These are phyloP conservation scores for Calonectria hongkongensis DNA, from an alignment of 2,329 filamentous ascomycete genomes.

Conservation along the genomic window DNA sequence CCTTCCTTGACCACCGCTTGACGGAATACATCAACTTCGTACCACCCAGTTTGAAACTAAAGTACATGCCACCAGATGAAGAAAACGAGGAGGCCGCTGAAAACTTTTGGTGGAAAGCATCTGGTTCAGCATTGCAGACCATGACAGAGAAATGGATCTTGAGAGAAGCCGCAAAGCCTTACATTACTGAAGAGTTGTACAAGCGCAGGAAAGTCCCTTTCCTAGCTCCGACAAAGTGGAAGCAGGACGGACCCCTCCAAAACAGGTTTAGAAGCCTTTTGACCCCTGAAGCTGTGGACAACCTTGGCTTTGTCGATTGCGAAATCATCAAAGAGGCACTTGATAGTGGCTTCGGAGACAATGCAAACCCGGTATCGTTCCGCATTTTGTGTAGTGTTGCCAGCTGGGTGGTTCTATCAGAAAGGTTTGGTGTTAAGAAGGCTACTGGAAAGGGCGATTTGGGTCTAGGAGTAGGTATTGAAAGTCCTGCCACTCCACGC, in stretches of 20 bases:
- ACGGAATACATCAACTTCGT: slow-evolving; percentile 14
- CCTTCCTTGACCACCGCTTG: slow-evolving; percentile 20
- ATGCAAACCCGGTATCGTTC: neutral
- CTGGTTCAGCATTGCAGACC: neutral
- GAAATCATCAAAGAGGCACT: neutral
- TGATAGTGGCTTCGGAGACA: neutral
- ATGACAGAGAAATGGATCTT: slow-evolving; percentile 26
- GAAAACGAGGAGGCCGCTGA: neutral
- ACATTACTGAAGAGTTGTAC: slow-evolving; percentile 20
- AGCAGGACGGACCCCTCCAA: neutral
- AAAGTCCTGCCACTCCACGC: too few relatives aligned
- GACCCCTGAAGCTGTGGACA: neutral
- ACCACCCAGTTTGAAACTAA: slow-evolving; percentile 4
- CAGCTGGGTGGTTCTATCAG: neutral
- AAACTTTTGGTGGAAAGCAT: neutral
- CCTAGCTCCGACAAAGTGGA: neutral
- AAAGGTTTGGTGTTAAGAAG: neutral
- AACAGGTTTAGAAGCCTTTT: neutral
- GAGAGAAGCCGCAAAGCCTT: slow-evolving; percentile 10
- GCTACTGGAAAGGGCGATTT: neutral
- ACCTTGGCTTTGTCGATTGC: slow-evolving; percentile 4
- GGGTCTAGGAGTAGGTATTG: too few relatives aligned
- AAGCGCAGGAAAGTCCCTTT: slow-evolving; percentile 16
- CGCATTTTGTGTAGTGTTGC: neutral
- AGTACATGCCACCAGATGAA: neutral